Conservation (phyloP, 2,329 filamentous ascomycete species). For the Immersiporthe knoxdaviesiana region DNA sequence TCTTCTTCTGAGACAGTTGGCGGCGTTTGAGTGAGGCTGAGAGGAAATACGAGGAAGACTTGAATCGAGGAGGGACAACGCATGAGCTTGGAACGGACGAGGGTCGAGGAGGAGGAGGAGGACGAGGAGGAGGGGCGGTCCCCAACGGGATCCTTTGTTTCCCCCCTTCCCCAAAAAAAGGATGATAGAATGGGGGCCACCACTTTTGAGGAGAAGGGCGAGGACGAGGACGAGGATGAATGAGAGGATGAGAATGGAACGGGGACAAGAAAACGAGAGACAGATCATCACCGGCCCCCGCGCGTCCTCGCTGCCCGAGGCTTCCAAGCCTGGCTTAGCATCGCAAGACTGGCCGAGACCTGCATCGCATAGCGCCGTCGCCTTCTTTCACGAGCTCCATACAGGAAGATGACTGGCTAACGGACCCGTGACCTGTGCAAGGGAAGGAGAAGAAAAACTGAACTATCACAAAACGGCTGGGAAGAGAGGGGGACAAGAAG, state of each 20-base stretch:
- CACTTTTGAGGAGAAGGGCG: too few species aligned
- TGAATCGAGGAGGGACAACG: too few species aligned
- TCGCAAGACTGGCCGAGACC: constrained; percentile 23
- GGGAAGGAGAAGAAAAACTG: background rate
- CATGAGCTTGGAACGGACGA: too few species aligned
- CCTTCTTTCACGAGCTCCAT: constrained; percentile 13
- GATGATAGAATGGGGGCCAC: too few species aligned
- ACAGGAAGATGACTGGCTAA: background rate
- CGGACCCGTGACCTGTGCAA: background rate
- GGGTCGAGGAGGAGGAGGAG: too few species aligned
- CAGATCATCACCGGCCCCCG: background rate
- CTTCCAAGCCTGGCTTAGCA: background rate
- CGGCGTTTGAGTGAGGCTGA: background rate
- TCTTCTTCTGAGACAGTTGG: background rate
- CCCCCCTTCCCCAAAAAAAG: too few species aligned
- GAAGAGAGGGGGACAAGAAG: background rate
- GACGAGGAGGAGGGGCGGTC: too few species aligned
- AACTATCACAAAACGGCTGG: background rate
- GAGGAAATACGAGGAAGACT: background rate
- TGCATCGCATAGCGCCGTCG: constrained; percentile 23
- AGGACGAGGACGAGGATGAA: background rate
- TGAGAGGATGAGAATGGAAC: too few species aligned
- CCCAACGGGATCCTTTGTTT: background rate
- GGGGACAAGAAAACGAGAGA: background rate
- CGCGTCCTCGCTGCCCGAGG: too few species aligned